Base-by-base conservation (phyloP, 495 filamentous ascomycete genomes). In the Penicillium cosmopolitanum region DNA sequence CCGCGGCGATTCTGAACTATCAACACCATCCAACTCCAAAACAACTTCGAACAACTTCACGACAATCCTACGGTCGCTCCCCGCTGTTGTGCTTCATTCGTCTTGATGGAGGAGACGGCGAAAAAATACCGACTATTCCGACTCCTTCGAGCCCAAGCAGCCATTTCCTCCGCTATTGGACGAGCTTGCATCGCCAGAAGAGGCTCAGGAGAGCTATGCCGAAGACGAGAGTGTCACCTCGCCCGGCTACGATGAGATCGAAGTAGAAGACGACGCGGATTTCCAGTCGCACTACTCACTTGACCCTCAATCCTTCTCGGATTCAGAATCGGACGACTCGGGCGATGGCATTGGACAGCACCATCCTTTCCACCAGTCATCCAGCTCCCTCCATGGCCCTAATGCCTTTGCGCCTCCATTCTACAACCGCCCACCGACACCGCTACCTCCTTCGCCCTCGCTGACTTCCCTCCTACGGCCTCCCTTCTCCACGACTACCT, bases 391-490 rank as follows among this genome's bases (percentile, higher is more conserved):
- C 2, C 71, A 77, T 31, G 77, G 76, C 5, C 72, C 74, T 50
- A 73, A 81, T 72, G 85, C 86, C 62, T 93, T 95, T 72, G 90
- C 89, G 35, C 91, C 91, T 23, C 91, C 91, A 12, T 96, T 93
- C 78, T 96, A 96, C 77, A 92, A 92, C 63, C 83, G 90, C 11
- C 91, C 91, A 16, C 91, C 91, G 1, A 94, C 91, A 4, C 95
- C 95, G 5, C 77, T 98, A 8, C 95, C 95, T 0, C 95, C 95
- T 0, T 97, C 94, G 3, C 95, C 95, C 2, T 96, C 92, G 2
- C 72, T 98, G 53, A 98, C 95, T n/a, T 96, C 92, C 1, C 84
- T 98, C n/a, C 85, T 98, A 5, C 87, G 94, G 16, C 89, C 89
- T 0, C 79, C 85, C 0, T 89, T 89, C 54, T 85, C 80, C 42